Evolutionary conservation across 768 basidiomycete species (phyloP), one percentile per base, ranked within the genome.

Genomic region (Coprinopsis sp.): DNA sequence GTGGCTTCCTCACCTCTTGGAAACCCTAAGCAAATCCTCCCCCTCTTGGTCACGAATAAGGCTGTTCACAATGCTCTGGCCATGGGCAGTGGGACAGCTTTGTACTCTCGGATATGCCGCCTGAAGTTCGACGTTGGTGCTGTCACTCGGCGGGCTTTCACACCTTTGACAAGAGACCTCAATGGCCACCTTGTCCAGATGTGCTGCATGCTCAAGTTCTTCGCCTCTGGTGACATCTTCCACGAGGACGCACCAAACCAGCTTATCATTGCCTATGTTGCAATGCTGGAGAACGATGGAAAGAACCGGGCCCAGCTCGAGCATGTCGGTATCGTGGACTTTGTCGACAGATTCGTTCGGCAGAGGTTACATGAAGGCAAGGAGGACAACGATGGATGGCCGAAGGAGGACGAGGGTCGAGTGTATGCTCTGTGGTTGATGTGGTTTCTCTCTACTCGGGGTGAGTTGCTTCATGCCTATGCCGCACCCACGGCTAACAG

Each of bases 211-310:
- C 38, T 47, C 4, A 23, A 38, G 24, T 29, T 47, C 30, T 22
- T 47, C 4, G 37, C 37, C 12, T 6, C 19, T 10, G 40, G 30
- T 5, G 47, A 49, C 25, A 23, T 31, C 10, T 18, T 27, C n/a
- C 39, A 43, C 24, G 59, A 63, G 18, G 69, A 76, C 28, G 18
- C 67, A 47, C 53, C 59, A 11, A 53, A 62, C 0, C 55, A 64
- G 28, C 23, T 42, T 3, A 6, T 50, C 30, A 37, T 37, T 18
- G 33, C 70, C 3, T 79, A 74, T 43, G 55, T 82, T 34, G 75
- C 87, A 68, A 60, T 83, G 61, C 63, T 76, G 4, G 84, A 87
- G 51, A 79, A 82, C 62, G 83, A 87, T 60, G 84, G 82, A 30
- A 73, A 72, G 58, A 87, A 87, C 58, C 68, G 70, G 31, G 64